Percentiles rank a stretch among this genome's conserved stretches.
phyloP scores from a whole-genome alignment of 2,329 filamentous ascomycete genomes.

The Phoma sp. region DNA sequence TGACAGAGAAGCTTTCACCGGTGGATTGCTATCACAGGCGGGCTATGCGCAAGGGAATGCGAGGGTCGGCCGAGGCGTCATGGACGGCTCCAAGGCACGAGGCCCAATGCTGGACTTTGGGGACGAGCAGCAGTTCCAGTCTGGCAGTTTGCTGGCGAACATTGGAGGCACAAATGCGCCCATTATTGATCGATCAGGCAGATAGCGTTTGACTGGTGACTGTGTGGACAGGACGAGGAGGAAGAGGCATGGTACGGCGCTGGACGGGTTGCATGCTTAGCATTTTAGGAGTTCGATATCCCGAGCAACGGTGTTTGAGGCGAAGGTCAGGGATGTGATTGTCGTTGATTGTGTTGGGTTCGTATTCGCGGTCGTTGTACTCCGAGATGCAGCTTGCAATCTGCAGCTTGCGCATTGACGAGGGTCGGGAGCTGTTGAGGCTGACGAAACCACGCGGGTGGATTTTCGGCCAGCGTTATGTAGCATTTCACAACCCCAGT shows the following conservation, averaged over 20 bases:
- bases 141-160: constrained; percentile 57
- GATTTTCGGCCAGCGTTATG: constrained; percentile 15
- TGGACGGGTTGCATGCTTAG: constrained; percentile 9
- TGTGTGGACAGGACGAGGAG: constrained; percentile 5
- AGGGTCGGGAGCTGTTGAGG: constrained; percentile 12
- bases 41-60: constrained; percentile 49
- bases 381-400: neutral
- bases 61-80: constrained; percentile 52
- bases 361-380: constrained; percentile 7
- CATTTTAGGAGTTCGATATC: constrained; percentile 27
- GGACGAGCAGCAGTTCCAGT: constrained; percentile 52
- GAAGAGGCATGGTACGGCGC: neutral
- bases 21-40: constrained; percentile 52
- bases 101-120: constrained; percentile 55
- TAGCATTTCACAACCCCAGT: constrained; percentile 1
- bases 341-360: constrained; percentile 10
- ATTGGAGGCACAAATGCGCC: constrained; percentile 43
- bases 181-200: constrained; percentile 48
- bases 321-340: neutral
- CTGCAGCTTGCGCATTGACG: neutral
- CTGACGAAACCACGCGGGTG: constrained; percentile 10
- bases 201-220: constrained; percentile 17
- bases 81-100: constrained; percentile 53
- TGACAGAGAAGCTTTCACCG: constrained; percentile 52
- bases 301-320: constrained; percentile 14